Base-by-base conservation (phyloP, 2,329 filamentous ascomycete genomes). In the Elsinoe arachidis region DNA sequence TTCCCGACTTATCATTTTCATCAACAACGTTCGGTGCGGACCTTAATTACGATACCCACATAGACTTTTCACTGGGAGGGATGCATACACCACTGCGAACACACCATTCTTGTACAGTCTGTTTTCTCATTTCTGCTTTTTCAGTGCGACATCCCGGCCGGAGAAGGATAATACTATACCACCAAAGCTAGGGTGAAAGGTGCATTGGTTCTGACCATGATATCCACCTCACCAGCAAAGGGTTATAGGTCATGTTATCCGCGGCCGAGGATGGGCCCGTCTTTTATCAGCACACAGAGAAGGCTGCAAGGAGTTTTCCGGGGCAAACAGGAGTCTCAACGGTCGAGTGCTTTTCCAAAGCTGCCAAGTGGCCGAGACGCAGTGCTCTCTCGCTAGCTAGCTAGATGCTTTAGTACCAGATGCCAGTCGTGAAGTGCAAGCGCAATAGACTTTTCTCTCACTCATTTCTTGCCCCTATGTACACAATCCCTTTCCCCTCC, bases 21-120 rank as follows among this genome's bases (percentile, higher is more conserved):
- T 23, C 10, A 14, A 46, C 41, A 23, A 46, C 21, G 37, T n/a
- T 17, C 37, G 26, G 41, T 46, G 41, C 41, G 41, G 41, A 46
- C 41, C 41, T 30, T 46, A 46, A 23, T 53, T 53, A 53, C 49
- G 49, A 53, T 53, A 53, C 49, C 49, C 49, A 53, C 49, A 53
- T 53, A 53, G 49, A 53, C 49, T 53, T 53, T 53, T 53, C 49
- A 37, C 33, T 53, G 49, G 49, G 15, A 37, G 49, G 49, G 19
- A 53, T 51, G 34, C 26, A 51, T 46, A 46, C 41, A 46, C 41
- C 21, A 46, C 41, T 46, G 41, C 41, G 41, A 30, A 37, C 34
- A 21, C 34, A 10, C 19, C 33, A 23, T 39, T 53, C 49, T 53
- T 53, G 49, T 53, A 53, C 33, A 53, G 3, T 39, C 7, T 35